Percentiles rank a stretch among this genome's conserved stretches.
phyloP scores from a whole-genome alignment of 2,329 filamentous ascomycete species.

The Diaporthe velutina region DNA sequence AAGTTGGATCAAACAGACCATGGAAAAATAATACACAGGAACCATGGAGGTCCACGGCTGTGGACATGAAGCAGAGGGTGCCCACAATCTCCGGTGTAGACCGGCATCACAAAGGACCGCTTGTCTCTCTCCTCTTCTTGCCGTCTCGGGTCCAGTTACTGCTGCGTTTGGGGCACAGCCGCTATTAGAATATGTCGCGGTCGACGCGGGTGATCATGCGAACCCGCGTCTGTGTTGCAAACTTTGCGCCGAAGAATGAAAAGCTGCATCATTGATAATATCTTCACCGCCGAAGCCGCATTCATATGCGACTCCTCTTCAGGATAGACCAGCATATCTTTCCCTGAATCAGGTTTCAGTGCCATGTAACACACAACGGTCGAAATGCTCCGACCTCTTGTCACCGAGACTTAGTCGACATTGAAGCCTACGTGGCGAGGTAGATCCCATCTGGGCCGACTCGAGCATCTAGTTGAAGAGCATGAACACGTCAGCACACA shows the following conservation, averaged over 20 bases:
- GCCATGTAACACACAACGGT: neutral
- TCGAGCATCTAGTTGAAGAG: neutral
- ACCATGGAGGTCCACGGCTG: no score
- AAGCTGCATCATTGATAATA: neutral
- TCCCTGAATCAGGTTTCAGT: conserved; percentile 1
- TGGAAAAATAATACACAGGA: neutral
- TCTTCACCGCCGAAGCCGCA: neutral
- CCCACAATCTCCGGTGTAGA: no score
- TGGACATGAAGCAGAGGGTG: neutral
- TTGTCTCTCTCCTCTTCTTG: neutral
- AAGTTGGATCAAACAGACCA: neutral
- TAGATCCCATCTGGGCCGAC: conserved; percentile 7
- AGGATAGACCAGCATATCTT: neutral
- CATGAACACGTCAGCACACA: conserved; percentile 3
- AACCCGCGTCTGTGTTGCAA: neutral
- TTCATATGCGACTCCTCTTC: neutral
- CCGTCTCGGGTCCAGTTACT: neutral
- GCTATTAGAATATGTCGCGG: neutral
- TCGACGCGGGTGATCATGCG: neutral
- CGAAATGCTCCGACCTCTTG: neutral
- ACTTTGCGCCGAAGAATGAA: neutral
- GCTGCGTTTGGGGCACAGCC: neutral
- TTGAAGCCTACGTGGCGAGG: neutral
- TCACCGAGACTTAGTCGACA: neutral
- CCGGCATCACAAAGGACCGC: neutral